Conservation (phyloP, 108 stramenopile genomes). For the Parietichytrium sp. region DNA sequence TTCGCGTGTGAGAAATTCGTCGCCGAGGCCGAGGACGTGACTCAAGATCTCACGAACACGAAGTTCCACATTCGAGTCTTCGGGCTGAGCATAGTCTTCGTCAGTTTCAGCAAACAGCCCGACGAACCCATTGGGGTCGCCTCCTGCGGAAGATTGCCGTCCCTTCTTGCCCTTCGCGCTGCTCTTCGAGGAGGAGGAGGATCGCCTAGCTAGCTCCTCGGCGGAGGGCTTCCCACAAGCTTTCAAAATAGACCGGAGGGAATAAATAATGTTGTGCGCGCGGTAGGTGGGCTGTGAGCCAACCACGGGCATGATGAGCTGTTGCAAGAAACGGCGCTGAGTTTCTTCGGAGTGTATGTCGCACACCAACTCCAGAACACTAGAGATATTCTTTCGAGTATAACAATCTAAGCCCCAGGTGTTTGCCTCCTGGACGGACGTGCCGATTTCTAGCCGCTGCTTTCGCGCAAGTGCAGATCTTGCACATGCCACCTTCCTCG, state of each 20-base stretch:
- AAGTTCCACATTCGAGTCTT: not conserved
- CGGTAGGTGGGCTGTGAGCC: constrained; percentile 25
- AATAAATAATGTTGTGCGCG: not conserved
- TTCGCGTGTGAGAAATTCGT: not conserved
- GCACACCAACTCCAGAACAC: not conserved
- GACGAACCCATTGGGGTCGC: not conserved
- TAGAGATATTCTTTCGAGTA: constrained; percentile 39
- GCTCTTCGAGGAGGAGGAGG: not conserved
- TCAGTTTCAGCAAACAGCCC: not conserved
- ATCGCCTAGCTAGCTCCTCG: too few relatives aligned
- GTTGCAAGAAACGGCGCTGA: constrained; percentile 29
- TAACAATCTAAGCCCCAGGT: constrained; percentile 49
- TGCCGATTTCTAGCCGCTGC: constrained; percentile 20
- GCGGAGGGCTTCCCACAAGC: not conserved
- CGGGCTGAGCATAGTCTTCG: too few relatives aligned
- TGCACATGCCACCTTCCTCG: not conserved
- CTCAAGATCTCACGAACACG: not conserved
- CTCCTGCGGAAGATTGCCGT: not conserved
- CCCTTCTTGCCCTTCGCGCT: not conserved
- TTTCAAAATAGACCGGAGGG: not conserved
- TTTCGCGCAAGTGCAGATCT: not conserved
- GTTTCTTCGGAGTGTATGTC: not conserved
- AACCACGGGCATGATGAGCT: constrained; percentile 37
- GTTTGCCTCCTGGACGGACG: constrained; percentile 9
- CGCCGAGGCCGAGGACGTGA: not conserved